Evolutionary conservation across 2,329 filamentous ascomycete genomes (phyloP).

Genomic region (Colletotrichum cordylinicola): DNA sequence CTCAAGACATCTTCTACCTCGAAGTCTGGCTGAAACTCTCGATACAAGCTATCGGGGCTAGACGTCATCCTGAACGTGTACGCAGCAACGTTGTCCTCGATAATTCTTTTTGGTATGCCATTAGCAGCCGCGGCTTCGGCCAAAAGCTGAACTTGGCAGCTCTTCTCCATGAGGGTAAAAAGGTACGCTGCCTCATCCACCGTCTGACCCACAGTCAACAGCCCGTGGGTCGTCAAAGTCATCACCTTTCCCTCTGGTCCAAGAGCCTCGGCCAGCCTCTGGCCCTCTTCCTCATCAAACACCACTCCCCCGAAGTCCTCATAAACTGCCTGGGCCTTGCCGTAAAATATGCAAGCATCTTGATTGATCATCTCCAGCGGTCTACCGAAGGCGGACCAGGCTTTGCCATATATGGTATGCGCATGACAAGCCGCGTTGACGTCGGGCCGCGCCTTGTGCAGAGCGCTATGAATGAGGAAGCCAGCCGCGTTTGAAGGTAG

Average conservation of each 20-base stretch:
- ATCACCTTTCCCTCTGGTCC: conserved; percentile 44
- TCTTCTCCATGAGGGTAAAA: conserved; percentile 70
- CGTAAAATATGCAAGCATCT: conserved; percentile 70
- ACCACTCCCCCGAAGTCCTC: conserved; percentile 33
- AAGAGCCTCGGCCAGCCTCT: background rate
- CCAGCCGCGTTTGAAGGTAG: conserved; percentile 71
- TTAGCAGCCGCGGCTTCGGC: conserved; percentile 55
- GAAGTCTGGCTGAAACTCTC: conserved; percentile 24
- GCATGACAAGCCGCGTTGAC: conserved; percentile 73
- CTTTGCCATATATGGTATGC: conserved; percentile 70
- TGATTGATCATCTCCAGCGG: conserved; percentile 75
- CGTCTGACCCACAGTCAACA: conserved; percentile 71
- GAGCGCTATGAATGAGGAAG: conserved; percentile 72
- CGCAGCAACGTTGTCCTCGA: background rate
- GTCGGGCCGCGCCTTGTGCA: conserved; percentile 70
- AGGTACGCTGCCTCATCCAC: conserved; percentile 77
- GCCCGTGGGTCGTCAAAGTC: conserved; percentile 62
- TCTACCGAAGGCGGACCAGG: conserved; percentile 69
- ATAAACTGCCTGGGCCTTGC: conserved; percentile 26
- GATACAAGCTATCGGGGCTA: conserved; percentile 22
- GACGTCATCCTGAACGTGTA: conserved; percentile 11
- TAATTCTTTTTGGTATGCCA: background rate
- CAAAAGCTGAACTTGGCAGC: conserved; percentile 65
- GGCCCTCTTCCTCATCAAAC: conserved; percentile 52
- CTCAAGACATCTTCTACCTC: conserved; percentile 20